Evolutionary conservation across 2,329 filamentous ascomycete genomes (phyloP).

Genomic region (Macroventuria anomochaeta): DNA sequence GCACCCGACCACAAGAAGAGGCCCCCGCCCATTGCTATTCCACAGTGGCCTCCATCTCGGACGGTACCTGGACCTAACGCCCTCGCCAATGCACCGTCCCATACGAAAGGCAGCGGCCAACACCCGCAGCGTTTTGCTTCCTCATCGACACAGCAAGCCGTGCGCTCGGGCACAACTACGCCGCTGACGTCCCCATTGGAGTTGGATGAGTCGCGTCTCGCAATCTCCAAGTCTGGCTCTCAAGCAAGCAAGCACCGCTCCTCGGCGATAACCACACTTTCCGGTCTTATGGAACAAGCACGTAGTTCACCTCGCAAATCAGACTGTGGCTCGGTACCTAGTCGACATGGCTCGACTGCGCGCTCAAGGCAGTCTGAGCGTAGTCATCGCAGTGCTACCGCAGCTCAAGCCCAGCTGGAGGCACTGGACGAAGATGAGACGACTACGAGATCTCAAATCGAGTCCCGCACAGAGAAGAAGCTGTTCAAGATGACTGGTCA

Average conservation of each 20-base stretch:
- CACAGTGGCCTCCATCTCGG: slow-evolving; percentile 19
- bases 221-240: slow-evolving; percentile 22
- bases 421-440: slow-evolving; percentile 36
- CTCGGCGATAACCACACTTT: slow-evolving; percentile 30
- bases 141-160: slow-evolving; percentile 10
- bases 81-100: slow-evolving; percentile 21
- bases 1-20: slow-evolving; percentile 30
- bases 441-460: slow-evolving; percentile 50
- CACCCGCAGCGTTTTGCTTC: slow-evolving; percentile 20
- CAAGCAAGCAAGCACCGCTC: slow-evolving; percentile 21
- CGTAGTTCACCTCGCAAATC: slow-evolving; percentile 33
- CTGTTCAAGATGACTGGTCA: slow-evolving; percentile 45
- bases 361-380: slow-evolving; percentile 34
- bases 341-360: slow-evolving; percentile 26
- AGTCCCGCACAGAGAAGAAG: slow-evolving; percentile 48
- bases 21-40: slow-evolving; percentile 35
- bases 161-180: slow-evolving; percentile 12
- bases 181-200: slow-evolving; percentile 23
- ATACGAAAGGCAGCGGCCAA: slow-evolving; percentile 13
- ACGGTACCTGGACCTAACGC: slow-evolving; percentile 24
- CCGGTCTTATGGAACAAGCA: slow-evolving; percentile 35
- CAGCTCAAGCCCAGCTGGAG: slow-evolving; percentile 25
- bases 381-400: slow-evolving; percentile 23
- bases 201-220: slow-evolving; percentile 13
- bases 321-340: slow-evolving; percentile 22